Percentiles rank a stretch among this genome's conserved stretches.
Evolutionary conservation across 1,284 basidiomycete species (phyloP).

Genomic region (Entoloma clypeatum): DNA sequence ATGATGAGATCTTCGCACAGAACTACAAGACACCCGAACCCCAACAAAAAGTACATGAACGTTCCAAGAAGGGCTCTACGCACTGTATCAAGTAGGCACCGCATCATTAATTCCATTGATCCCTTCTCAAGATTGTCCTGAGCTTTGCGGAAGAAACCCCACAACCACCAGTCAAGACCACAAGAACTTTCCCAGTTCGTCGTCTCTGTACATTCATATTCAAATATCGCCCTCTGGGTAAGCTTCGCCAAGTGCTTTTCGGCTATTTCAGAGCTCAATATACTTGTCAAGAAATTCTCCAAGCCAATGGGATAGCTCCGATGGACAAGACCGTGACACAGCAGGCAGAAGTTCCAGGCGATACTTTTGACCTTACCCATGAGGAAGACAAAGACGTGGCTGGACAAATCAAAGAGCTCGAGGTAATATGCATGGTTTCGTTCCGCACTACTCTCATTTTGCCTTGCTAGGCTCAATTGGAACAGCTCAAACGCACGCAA

Average conservation of each 20-base stretch:
- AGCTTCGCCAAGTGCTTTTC: neutral
- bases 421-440: too few species aligned
- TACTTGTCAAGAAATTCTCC: neutral
- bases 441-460: too few species aligned
- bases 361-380: slow-evolving; percentile 6
- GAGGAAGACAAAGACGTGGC: too few species aligned
- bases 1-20: slow-evolving; percentile 1
- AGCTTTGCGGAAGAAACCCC: slow-evolving; percentile 5
- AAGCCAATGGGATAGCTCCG: slow-evolving; percentile 6
- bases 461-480: too few species aligned
- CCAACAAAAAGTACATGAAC: slow-evolving; percentile 10
- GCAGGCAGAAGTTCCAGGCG: neutral
- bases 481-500: too few species aligned
- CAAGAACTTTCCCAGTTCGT: slow-evolving; percentile 7
- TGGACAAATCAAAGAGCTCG: too few species aligned
- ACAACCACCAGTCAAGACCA: slow-evolving; percentile 4
- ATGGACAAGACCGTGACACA: neutral
- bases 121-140: neutral
- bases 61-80: slow-evolving; percentile 7
- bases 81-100: slow-evolving; percentile 8
- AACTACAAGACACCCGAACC: slow-evolving; percentile 6
- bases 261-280: neutral
- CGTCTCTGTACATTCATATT: slow-evolving; percentile 9
- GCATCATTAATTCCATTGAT: neutral
- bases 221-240: slow-evolving; percentile 9